A percentile compares a stretch with the other conserved stretches of the same genome.
These are phyloP conservation scores for Rhynchosporium graminicola DNA, from an alignment of 2,329 filamentous ascomycete genomes.

Conservation along the genomic window DNA sequence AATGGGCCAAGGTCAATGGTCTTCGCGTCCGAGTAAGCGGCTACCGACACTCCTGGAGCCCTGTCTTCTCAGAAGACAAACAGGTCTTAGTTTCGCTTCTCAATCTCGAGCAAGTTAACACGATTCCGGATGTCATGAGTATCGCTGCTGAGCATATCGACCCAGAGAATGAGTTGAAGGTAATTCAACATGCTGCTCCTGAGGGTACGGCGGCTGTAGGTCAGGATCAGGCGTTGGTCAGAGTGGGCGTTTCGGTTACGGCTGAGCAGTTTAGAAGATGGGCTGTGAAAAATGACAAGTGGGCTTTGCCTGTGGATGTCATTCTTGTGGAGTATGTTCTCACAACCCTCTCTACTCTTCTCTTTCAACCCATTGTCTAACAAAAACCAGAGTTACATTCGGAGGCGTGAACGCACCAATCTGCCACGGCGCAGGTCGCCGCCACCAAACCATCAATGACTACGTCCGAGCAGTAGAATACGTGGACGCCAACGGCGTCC, in stretches of 20 bases:
- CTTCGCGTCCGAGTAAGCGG: conserved; percentile 46
- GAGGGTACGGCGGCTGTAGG: conserved; percentile 22
- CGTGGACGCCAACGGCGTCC: conserved; percentile 47
- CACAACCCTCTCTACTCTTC: neutral
- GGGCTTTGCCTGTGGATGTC: conserved; percentile 48
- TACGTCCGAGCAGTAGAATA: conserved; percentile 51
- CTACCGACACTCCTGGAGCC: conserved; percentile 48
- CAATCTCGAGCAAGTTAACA: conserved; percentile 43
- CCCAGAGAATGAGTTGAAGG: conserved; percentile 44
- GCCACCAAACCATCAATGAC: conserved; percentile 48
- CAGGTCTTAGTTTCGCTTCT: conserved; percentile 48
- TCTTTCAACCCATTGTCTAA: neutral
- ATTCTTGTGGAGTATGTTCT: conserved; percentile 47
- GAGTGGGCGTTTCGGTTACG: conserved; percentile 48
- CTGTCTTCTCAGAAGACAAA: conserved; percentile 45
- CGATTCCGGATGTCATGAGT: conserved; percentile 43
- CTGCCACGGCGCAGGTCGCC: conserved; percentile 50
- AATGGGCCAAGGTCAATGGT: conserved; percentile 41
- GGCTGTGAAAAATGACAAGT: conserved; percentile 45
- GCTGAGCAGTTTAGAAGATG: conserved; percentile 50
- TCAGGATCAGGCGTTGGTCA: conserved; percentile 42
- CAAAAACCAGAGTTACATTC: conserved; percentile 43
- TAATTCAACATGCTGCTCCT: conserved; percentile 38
- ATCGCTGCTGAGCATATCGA: conserved; percentile 36
- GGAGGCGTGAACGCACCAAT: conserved; percentile 49